Evolutionary conservation across 2,329 filamentous ascomycete species (phyloP), one percentile per base, ranked within the genome.

Genomic region (Penicillium capsulatum): DNA sequence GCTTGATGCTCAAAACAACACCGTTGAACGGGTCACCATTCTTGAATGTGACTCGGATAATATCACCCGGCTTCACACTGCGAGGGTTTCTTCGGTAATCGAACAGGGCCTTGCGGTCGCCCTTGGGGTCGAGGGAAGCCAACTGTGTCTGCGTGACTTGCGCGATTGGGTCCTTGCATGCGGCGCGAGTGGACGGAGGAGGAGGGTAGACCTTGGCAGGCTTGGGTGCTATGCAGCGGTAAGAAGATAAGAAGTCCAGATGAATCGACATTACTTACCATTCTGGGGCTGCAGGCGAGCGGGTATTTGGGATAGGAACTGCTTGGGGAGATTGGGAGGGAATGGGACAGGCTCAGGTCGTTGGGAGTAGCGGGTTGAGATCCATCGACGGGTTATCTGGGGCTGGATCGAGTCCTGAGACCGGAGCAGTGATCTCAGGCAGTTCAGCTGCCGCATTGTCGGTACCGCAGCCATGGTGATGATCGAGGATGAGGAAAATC

Each of bases 21-120:
- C 92, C 92, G 1, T 89, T 80, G 63, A 96, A 96, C 5, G 91
- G 87, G 65, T 97, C 91, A 46, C 83, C 84, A 47, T 81, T 86
- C 64, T 83, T 84, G 58, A 87, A 84, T 29, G 87, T 87, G 33
- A 96, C 86, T 56, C 94, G 87, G 24, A 98, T 76, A 50, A 98
- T 86, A 67, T 98, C 92, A 58, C 92, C 92, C 1, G 85, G 79
- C 57, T 84, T 83, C 39, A 84, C 88, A 56, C 81, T 79, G 64
- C 96, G 88, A 20, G 78, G 77, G 67, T 91, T 94, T 37, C 75
- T 68, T 53, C 78, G 79, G 48, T 66, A 68, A 51, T 81, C 79
- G 72, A 98, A 96, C 41, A 98, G 81, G 20, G 80, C 79, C 30
- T 82, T 84, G 45, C 91, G 85, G 36, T 84, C 82, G 34, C 89